phyloP scores from a whole-genome alignment of 2,329 filamentous ascomycete genomes.

The Teratosphaeria zuluensis region DNA sequence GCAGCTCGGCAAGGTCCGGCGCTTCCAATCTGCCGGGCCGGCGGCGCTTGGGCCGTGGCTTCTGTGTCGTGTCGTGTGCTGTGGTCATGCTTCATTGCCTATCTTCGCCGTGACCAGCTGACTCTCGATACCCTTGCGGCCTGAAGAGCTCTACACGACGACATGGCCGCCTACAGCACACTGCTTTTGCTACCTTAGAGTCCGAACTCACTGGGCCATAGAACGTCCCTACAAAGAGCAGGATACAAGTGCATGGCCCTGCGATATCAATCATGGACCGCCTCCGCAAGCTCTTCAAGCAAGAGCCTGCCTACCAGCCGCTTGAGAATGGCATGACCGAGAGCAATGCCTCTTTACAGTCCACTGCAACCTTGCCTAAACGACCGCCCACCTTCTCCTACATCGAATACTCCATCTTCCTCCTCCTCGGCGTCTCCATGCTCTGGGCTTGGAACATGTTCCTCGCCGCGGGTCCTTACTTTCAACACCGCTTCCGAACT shows the following conservation, averaged over 20 bases:
- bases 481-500: conserved; percentile 67
- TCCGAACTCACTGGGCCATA: too few species aligned
- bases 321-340: conserved; percentile 11
- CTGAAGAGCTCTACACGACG: neutral
- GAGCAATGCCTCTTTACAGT: neutral
- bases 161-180: neutral
- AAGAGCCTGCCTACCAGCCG: conserved; percentile 23
- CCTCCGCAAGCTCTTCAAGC: conserved; percentile 20
- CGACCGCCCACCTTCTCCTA: conserved; percentile 55
- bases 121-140: neutral
- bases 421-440: conserved; percentile 83
- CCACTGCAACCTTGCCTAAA: neutral
- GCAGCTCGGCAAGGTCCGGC: neutral
- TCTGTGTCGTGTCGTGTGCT: neutral
- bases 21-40: neutral
- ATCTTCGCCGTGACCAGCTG: neutral
- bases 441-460: conserved; percentile 99
- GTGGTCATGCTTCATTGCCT: neutral
- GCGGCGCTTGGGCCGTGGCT: too few species aligned
- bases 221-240: neutral
- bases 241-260: neutral
- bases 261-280: conserved; percentile 8
- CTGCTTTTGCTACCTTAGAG: neutral
- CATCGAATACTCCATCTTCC: conserved; percentile 77
- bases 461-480: conserved; percentile 87